Conservation (phyloP, 345 rosid species). For the Rhodamnia argentea region DNA sequence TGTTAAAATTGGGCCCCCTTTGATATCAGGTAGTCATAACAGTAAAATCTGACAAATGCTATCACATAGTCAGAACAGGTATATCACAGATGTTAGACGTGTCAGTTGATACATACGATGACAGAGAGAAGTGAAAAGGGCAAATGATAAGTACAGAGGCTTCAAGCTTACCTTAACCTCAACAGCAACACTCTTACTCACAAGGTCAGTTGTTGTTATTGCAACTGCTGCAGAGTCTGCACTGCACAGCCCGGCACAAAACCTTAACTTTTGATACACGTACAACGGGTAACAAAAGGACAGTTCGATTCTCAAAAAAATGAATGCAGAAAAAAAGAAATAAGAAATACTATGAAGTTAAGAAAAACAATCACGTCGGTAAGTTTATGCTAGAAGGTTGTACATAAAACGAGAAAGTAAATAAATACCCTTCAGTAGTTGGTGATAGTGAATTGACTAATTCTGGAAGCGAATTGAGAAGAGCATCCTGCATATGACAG, state of each 20-base stretch:
- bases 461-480: constrained; percentile 67
- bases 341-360: not conserved
- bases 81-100: not conserved
- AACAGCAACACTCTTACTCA: constrained; percentile 93
- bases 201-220: constrained; percentile 92
- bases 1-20: not conserved
- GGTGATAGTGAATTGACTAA: constrained; percentile 52
- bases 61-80: not conserved
- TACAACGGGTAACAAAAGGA: not conserved
- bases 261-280: not conserved
- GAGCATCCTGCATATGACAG: constrained; percentile 49
- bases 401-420: not conserved
- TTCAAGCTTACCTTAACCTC: constrained; percentile 43
- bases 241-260: constrained; percentile 35
- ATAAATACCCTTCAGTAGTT: constrained; percentile 51
- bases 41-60: not conserved
- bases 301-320: not conserved
- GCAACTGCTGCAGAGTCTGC: constrained; percentile 96
- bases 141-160: not conserved
- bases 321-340: not conserved
- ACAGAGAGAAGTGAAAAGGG: not conserved
- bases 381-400: not conserved
- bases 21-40: not conserved
- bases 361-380: not conserved
- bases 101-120: not conserved